Conservation (phyloP, 1,284 basidiomycete species). For the Coniferiporia sulphurascens region DNA sequence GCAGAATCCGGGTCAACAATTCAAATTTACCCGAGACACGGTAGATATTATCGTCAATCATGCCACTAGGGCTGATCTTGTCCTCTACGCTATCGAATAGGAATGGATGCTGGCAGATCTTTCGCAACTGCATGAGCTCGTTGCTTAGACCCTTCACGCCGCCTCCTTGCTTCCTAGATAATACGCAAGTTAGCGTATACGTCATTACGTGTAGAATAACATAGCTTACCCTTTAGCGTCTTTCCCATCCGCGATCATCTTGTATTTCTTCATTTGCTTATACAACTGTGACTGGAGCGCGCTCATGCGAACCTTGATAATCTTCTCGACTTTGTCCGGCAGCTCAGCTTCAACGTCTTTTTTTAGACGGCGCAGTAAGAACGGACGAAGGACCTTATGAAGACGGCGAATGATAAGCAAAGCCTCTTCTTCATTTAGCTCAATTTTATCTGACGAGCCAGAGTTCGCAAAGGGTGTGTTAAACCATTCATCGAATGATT, state of each 20-base stretch:
- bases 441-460: constrained; percentile 94
- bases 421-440: constrained; percentile 99
- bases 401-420: constrained; percentile 96
- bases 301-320: constrained; percentile 98
- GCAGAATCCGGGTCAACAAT: constrained; percentile 87
- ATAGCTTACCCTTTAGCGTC: constrained; percentile 63
- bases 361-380: constrained; percentile 94
- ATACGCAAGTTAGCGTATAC: constrained; percentile 6
- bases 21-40: constrained; percentile 94
- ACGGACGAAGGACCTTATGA: constrained; percentile 97
- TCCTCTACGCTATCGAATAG: constrained; percentile 95
- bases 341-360: constrained; percentile 98
- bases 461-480: constrained; percentile 99
- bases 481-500: constrained; percentile 99
- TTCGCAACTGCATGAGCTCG: constrained; percentile 98
- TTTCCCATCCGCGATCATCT: constrained; percentile 91
- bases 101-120: constrained; percentile 98
- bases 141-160: constrained; percentile 90
- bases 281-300: constrained; percentile 93
- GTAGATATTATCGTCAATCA: constrained; percentile 83
- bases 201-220: background rate
- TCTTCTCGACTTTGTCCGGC: constrained; percentile 99
- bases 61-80: constrained; percentile 78
- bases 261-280: constrained; percentile 96
- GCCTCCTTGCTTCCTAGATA: constrained; percentile 51